phyloP scores from a whole-genome alignment of 306 rosid genomes.

The Malus asiatica region DNA sequence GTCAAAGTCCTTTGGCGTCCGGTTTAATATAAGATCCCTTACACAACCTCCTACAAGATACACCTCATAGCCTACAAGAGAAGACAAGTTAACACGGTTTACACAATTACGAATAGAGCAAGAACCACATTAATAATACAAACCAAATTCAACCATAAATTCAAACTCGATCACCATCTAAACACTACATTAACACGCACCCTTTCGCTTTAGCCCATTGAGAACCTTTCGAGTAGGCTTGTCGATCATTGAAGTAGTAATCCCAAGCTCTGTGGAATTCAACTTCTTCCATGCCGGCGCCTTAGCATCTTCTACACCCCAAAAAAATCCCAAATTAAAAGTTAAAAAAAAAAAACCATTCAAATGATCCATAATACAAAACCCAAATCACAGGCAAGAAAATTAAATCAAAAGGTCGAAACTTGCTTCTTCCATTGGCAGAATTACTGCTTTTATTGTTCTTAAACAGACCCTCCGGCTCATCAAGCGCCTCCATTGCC shows the following conservation, averaged over 20 bases:
- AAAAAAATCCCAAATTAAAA: not conserved
- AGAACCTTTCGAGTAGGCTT: conserved; percentile 62
- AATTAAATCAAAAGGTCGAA: not conserved
- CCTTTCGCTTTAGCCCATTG: conserved; percentile 50
- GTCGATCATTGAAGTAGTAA: conserved; percentile 56
- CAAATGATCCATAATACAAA: not conserved
- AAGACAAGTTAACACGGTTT: not conserved
- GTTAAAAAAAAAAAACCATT: not conserved
- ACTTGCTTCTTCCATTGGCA: conserved; percentile 40
- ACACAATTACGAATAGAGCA: not conserved
- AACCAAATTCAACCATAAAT: not conserved
- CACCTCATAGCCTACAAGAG: conserved; percentile 37
- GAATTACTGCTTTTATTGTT: conserved; percentile 8
- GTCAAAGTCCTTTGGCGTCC: conserved; percentile 51
- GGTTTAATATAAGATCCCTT: conserved; percentile 40
- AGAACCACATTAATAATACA: not conserved
- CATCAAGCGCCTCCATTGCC: conserved; percentile 34
- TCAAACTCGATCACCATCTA: not conserved
- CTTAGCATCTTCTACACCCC: conserved; percentile 30
- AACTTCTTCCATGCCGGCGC: conserved; percentile 51
- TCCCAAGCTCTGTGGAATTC: conserved; percentile 69
- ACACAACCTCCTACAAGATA: conserved; percentile 57
- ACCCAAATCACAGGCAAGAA: not conserved
- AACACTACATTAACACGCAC: conserved; percentile 19
- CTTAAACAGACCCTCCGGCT: conserved; percentile 14